Evolutionary conservation across 1,284 basidiomycete genomes (phyloP), one percentile per base, ranked within the genome.

Genomic region (Rhodotorula mucilaginosa): DNA sequence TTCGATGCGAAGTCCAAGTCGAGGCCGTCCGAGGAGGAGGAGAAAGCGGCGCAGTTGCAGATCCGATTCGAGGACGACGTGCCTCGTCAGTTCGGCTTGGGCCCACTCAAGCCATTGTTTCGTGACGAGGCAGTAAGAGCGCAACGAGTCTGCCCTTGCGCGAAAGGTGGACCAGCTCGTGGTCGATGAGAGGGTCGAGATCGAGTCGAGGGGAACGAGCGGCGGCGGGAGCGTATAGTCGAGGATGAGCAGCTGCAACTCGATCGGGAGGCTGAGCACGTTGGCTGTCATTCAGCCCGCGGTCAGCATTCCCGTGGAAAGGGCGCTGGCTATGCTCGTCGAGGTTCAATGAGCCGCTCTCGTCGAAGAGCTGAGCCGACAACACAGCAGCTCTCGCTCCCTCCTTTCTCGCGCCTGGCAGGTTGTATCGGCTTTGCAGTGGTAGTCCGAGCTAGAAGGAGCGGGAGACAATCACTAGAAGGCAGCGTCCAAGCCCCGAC

Each of bases 51-150:
- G 44, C 19, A 57, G 19, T 4, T 39, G 44, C 2, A 23, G 26
- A 4, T 56, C 63, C 26, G 18, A 26, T 21, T 46, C n/a, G 15
- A 64, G 54, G 44, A 64, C 63, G 44, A 56, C 52, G 46, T 64
- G 44, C 29, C 54, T n/a, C 44, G 15, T 21, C 52, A 64, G 19
- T 18, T 48, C 39, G 18, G 46, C 26, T 26, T 34, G 54, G 18
- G 63, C 63, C 63, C 63, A 64, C 1, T 7, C 19, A 5, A n/a
- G 21, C 63, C 63, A 64, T 7, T 26, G 2, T 1, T 46, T 54
- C 18, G 34, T 29, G 18, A 64, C 23, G 54, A 23, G 12, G 3
- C 44, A 29, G 4, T 31, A 10, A 0, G 26, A 7, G 8, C 26
- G 19, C n/a, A 57, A 26, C 19, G 7, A 31, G 16, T 7, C 26